Evolutionary conservation across 306 rosid genomes (phyloP), one percentile per base, ranked within the genome.

Genomic region (Vigna reflexopilosa): DNA sequence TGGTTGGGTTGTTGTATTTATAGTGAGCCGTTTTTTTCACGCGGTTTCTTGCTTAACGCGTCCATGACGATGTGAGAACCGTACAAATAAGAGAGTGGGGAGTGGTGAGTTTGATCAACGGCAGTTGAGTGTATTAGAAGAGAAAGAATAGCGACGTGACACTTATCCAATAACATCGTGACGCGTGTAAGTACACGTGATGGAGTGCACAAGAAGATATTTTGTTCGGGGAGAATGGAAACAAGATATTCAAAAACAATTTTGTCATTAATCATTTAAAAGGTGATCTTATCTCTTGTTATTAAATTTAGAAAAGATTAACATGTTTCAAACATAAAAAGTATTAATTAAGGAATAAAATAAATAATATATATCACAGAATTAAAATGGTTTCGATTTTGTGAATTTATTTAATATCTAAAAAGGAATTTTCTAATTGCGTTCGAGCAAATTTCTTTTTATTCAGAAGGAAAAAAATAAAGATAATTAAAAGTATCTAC

Each of bases 21-120:
- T 15, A 10, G n/a, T 4, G 68, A 73, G 81, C 59, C 65, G 75
- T 40, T 59, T 58, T 0, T 28, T 77, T 81, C 82, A 87, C 90
- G 90, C 88, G 87, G 83, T 80, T 82, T 85, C 73, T 58, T 67
- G 24, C 7, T 38, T 0, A 32, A 62, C 79, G 81, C 74, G 80
- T 30, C 20, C 5, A 62, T 17, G 61, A 19, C 22, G 8, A 55
- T 1, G 14, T 4, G 45, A 45, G 4, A 42, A 52, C 34, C 9
- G 42, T 5, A 50, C 1, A 48, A 8, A 44, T 2, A 9, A n/a
- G 4, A 3, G 58, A 10, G 15, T 4, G 42, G 55, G 1, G 36
- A 17, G 7, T 40, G 7, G 48, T 12, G 3, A 66, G 12, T 24
- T 50, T 75, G 34, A 70, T 82, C 44, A 24, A 22, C 55, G 17